Percentiles rank a stretch among this genome's conserved stretches.
Evolutionary conservation across 805 yeast species (phyloP).

Genomic region (Starmerella bombicola): DNA sequence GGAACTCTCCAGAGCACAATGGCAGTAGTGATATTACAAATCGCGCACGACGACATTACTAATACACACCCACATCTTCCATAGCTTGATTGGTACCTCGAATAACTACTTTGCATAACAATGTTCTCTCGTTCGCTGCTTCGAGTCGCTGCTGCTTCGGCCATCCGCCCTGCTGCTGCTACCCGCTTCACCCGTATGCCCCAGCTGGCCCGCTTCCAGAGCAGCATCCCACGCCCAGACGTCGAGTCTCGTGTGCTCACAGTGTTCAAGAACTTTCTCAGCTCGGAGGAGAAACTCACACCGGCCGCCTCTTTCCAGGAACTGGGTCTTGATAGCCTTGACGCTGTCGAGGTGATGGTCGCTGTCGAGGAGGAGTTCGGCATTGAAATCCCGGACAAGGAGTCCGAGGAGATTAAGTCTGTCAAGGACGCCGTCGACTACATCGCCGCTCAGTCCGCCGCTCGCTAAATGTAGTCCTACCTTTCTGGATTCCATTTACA

Average conservation of each 20-base stretch:
- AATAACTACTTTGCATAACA: too few species aligned
- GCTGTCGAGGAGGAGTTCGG: constrained; percentile 86
- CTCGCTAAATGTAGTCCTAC: constrained; percentile 27
- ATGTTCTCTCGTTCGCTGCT: constrained; percentile 17
- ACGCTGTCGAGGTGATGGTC: constrained; percentile 88
- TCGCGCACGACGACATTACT: too few species aligned
- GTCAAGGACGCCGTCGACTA: constrained; percentile 88
- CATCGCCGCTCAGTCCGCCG: constrained; percentile 46
- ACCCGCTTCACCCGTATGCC: constrained; percentile 17
- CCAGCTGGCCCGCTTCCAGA: constrained; percentile 22
- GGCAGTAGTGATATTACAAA: too few species aligned
- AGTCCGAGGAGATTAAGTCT: constrained; percentile 86
- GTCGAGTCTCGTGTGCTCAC: constrained; percentile 71
- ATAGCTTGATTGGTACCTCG: too few species aligned
- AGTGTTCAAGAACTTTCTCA: constrained; percentile 41
- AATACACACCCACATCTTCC: too few species aligned
- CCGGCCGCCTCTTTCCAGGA: constrained; percentile 38
- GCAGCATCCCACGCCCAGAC: constrained; percentile 52
- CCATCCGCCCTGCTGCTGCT: constrained; percentile 12
- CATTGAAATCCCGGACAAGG: constrained; percentile 40
- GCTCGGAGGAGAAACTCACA: constrained; percentile 27
- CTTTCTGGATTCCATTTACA: too few species aligned
- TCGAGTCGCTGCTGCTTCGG: constrained; percentile 16
- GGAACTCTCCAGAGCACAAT: too few species aligned
- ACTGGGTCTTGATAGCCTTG: constrained; percentile 84